Evolutionary conservation across 495 filamentous ascomycete genomes (phyloP).

Genomic region (Neurospora pannonica): DNA sequence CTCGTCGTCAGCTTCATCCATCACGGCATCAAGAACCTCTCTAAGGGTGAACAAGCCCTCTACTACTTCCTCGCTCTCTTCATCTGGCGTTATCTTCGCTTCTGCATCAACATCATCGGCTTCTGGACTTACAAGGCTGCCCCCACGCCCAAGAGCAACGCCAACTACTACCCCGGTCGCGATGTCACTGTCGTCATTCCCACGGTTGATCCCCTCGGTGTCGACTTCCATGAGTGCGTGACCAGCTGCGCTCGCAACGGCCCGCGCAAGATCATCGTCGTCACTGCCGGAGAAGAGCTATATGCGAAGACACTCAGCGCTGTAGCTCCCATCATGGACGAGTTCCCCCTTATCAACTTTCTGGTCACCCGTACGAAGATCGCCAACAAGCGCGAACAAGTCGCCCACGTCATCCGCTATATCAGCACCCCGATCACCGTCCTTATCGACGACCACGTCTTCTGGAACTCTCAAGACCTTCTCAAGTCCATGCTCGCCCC

Average conservation of each 20-base stretch:
- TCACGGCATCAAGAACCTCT: not conserved
- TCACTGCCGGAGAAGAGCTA: slow-evolving; percentile 23
- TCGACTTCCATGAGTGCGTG: slow-evolving; percentile 27
- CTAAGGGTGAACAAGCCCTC: not conserved
- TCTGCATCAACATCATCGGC: slow-evolving; percentile 34
- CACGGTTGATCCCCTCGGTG: slow-evolving; percentile 32
- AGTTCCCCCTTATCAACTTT: slow-evolving; percentile 12
- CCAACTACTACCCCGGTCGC: slow-evolving; percentile 23
- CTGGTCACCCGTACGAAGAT: slow-evolving; percentile 11
- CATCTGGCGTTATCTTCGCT: slow-evolving; percentile 35
- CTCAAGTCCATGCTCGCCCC: slow-evolving; percentile 37
- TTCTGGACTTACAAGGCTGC: slow-evolving; percentile 37
- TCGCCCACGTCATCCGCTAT: slow-evolving; percentile 31
- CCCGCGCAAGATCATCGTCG: slow-evolving; percentile 27
- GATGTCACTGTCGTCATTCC: slow-evolving; percentile 50
- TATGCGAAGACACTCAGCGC: slow-evolving; percentile 1
- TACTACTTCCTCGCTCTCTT: slow-evolving; percentile 17
- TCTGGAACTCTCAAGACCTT: slow-evolving; percentile 38
- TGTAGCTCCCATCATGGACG: slow-evolving; percentile 1
- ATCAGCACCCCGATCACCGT: slow-evolving; percentile 38
- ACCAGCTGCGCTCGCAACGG: slow-evolving; percentile 18
- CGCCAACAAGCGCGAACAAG: slow-evolving; percentile 41
- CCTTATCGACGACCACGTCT: slow-evolving; percentile 46
- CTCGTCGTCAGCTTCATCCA: not conserved
- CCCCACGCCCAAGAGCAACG: slow-evolving; percentile 16